Conservation (phyloP, 2,329 filamentous ascomycete species). For the Graphilbum sp. region DNA sequence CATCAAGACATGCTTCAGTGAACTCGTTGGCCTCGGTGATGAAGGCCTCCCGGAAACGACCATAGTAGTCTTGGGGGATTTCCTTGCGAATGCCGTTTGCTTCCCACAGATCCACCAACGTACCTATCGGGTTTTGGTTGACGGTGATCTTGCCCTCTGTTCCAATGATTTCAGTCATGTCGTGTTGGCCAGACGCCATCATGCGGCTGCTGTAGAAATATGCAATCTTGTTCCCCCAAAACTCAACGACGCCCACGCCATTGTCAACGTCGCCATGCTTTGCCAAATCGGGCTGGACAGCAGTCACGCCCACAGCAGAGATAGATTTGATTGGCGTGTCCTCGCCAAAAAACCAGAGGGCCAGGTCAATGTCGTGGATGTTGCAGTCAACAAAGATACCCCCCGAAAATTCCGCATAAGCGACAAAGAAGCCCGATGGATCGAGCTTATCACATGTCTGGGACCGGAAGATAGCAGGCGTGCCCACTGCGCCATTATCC, state of each 20-base stretch:
- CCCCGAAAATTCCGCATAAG: neutral
- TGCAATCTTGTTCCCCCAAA: constrained; percentile 1
- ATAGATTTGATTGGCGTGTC: neutral
- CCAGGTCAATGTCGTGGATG: constrained; percentile 4
- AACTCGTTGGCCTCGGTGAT: constrained; percentile 3
- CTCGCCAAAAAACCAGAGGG: constrained; percentile 2
- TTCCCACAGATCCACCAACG: constrained; percentile 2
- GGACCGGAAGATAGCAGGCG: constrained; percentile 1
- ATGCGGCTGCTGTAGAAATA: constrained; percentile 3
- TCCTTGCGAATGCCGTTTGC: neutral
- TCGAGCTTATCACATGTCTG: constrained; percentile 4
- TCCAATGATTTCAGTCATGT: constrained; percentile 4
- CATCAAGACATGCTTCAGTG: constrained; percentile 1
- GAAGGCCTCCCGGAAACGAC: constrained; percentile 1
- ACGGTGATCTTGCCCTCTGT: constrained; percentile 1
- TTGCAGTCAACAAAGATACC: constrained; percentile 5
- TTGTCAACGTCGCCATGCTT: constrained; percentile 3
- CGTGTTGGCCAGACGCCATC: constrained; percentile 3
- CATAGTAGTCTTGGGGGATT: constrained; percentile 2
- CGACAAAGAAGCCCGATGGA: constrained; percentile 1
- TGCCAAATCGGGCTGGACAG: constrained; percentile 1
- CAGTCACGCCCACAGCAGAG: neutral
- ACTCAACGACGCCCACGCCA: constrained; percentile 3
- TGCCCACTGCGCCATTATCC: neutral
- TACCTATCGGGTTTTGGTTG: constrained; percentile 2